Base-by-base conservation (phyloP, 352 stramenopile species). In the Phytophthora sp. region DNA sequence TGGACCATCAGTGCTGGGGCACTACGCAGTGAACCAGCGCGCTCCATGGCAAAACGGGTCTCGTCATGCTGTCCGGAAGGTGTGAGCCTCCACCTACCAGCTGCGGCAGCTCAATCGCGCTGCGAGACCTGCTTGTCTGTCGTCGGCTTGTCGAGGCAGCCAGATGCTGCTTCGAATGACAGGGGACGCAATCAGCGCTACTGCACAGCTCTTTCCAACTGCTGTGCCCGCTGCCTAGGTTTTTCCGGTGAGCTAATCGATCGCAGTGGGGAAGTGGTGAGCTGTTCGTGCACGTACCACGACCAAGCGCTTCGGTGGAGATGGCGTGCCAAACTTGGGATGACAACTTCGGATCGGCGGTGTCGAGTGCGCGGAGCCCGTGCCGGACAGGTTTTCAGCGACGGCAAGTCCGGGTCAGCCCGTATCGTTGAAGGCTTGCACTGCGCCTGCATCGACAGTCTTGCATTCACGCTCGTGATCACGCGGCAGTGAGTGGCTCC, bases 11-110 rank as follows among this genome's bases (percentile, higher is more conserved):
- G n/a, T n/a, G n/a, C n/a, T n/a, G n/a, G n/a, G n/a, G n/a, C n/a
- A n/a, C n/a, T n/a, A n/a, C n/a, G 38, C 5, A 20, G 49, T 52
- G 39, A 66, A 50, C 5, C 26, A 23, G 8, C 18, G 50, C 27
- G 31, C 62, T 70, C 62, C 54, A 69, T 69, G 61, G 61, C 61
- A 64, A 37, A 31, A 24, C 17, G 24, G 52, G 38, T 38, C 18
- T 53, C 27, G 31, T 54, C 39, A 50, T 26, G 56, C 24, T 59
- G 20, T 42, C 20, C 21, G n/a, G 26, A 13, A 18, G 41, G 23
- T 39, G 39, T 31, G 7, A 11, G 28, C 27, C 54, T 57, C n/a
- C 18, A 62, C n/a, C 51, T 63, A 57, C 35, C 60, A 68, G 60
- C 60, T 55, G 60, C 30, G 48, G 21, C 10, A 45, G 7, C 17